Base-by-base conservation (phyloP, 257 asterid genomes). In the Eucommia ulmoides region DNA sequence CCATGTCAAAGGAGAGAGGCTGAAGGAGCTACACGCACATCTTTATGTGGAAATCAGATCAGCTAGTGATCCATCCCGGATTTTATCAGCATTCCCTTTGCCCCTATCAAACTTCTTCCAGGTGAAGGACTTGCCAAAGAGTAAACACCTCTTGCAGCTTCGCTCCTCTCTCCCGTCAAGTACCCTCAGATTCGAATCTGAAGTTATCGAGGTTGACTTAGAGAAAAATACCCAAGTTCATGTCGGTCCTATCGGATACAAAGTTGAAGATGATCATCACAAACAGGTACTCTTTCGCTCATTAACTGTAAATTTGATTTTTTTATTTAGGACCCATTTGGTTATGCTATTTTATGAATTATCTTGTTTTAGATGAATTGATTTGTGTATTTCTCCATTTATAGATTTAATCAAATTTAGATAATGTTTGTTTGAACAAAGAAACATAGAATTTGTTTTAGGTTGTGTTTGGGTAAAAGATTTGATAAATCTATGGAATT, bases 101-200 rank as follows among this genome's bases (percentile, higher is more conserved):
- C 95, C 97, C 33, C 50, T 80, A 45, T 84, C 97, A 24, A 84
- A 84, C 75, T 84, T 80, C 73, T 88, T 88, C 67, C 94, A 80
- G 82, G 89, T 82, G 83, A 88, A 80, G 74, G 94, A 76, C 80
- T 74, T 88, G 63, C 93, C 94, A 17, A 82, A 76, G 73, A 86
- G 84, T 54, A 88, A 82, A 67, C 94, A 80, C 64, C 81, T 84
- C 44, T 55, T 84, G 59, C 97, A 82, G 72, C 88, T 84, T 50
- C 81, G 84, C 64, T 78, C 84, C 41, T 59, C 81, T 55, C 54
- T 69, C 63, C 77, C 82, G 58, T 62, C 86, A 15, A 64, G 59
- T 51, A 59, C 72, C 41, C 84, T 62, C 55, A 72, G 67, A 64
- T 88, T 88, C 53, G 76, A 70, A 55, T 88, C 97, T 4, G 91